phyloP scores from a whole-genome alignment of 768 basidiomycete species.

The Lactarius hengduanensis region DNA sequence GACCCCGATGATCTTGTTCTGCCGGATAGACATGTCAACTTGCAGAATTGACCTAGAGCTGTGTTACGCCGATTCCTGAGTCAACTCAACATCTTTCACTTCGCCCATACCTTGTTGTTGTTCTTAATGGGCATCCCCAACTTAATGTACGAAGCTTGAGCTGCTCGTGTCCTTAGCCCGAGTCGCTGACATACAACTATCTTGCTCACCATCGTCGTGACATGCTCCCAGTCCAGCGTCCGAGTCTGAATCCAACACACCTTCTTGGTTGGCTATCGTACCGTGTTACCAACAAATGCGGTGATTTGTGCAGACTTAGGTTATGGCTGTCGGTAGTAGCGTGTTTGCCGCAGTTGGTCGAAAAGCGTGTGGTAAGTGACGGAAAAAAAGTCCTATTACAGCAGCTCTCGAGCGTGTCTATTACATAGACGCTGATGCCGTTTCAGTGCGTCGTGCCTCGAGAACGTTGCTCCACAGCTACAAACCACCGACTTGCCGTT shows the following conservation, averaged over 20 bases:
- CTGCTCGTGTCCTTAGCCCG: background rate
- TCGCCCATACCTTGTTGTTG: background rate
- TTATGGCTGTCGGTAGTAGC: background rate
- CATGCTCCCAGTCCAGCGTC: background rate
- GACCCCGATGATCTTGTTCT: background rate
- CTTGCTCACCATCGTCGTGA: background rate
- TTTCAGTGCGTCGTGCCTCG: constrained; percentile 23
- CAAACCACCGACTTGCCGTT: constrained; percentile 23
- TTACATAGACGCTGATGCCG: constrained; percentile 24
- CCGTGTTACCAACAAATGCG: background rate
- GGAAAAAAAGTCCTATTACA: background rate
- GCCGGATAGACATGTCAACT: too few relatives aligned
- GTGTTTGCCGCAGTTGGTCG: background rate
- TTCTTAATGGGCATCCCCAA: background rate
- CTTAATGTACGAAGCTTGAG: background rate
- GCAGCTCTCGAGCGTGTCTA: background rate
- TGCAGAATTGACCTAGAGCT: background rate
- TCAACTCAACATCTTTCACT: background rate
- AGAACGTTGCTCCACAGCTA: constrained; percentile 24
- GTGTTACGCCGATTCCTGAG: background rate
- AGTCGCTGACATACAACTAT: background rate
- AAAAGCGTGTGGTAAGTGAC: background rate
- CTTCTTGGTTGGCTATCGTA: background rate
- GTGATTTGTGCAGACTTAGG: background rate
- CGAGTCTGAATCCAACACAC: too few relatives aligned